Conservation (phyloP, 176 grass and related monocot species). For the Microstegium vimineum region DNA sequence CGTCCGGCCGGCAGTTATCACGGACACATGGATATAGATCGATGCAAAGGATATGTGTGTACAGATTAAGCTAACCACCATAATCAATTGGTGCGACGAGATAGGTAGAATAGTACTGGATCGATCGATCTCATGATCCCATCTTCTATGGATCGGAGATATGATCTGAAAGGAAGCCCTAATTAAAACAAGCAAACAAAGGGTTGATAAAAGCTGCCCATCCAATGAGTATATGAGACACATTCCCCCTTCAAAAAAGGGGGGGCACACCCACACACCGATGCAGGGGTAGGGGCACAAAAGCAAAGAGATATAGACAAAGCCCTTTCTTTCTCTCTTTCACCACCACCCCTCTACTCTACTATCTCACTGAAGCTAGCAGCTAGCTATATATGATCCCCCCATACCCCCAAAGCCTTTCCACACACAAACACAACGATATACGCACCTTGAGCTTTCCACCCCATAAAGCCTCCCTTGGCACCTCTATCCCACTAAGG, state of each 20-base stretch:
- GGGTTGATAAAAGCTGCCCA: constrained; percentile 62
- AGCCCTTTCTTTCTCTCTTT: constrained; percentile 49
- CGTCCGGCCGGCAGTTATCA: neutral
- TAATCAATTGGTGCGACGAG: neutral
- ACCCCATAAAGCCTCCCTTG: constrained; percentile 60
- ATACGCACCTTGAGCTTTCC: constrained; percentile 49
- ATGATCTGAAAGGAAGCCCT: constrained; percentile 18
- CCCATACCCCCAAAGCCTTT: constrained; percentile 40
- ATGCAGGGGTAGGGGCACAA: constrained; percentile 40
- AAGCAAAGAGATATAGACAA: constrained; percentile 67
- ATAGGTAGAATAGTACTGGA: constrained; percentile 9
- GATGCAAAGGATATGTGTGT: neutral
- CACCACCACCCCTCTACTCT: constrained; percentile 8
- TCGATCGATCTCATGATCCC: constrained; percentile 1
- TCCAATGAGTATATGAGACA: constrained; percentile 76
- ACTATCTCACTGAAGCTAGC: no score
- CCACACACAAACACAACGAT: constrained; percentile 37
- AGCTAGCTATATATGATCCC: constrained; percentile 51
- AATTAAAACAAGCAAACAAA: constrained; percentile 53
- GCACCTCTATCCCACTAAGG: constrained; percentile 69
- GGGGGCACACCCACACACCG: constrained; percentile 39
- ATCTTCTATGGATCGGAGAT: neutral
- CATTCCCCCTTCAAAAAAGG: constrained; percentile 56
- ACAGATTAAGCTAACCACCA: constrained; percentile 14
- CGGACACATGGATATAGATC: constrained; percentile 16